Evolutionary conservation across 2,329 filamentous ascomycete species (phyloP), one percentile per base, ranked within the genome.

Genomic region (Cladophialophora exuberans): DNA sequence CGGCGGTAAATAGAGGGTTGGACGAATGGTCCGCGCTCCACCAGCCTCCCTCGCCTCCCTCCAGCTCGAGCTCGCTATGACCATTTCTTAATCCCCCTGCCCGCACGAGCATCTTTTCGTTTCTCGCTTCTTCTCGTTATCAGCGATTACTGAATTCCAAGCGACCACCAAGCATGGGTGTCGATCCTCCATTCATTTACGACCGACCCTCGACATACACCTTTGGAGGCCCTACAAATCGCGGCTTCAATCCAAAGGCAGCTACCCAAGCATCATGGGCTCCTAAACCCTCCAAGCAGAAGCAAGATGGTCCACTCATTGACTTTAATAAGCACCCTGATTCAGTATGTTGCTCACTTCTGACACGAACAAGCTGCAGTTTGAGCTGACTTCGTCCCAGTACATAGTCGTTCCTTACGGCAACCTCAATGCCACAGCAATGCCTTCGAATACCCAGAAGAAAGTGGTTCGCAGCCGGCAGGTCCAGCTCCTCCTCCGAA

Each of bases 251-350:
- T 66, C 92, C 93, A 44, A 95, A 92, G 71, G 88, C 89, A 56
- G 82, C 91, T 44, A 92, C 90, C 18, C 82, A 90, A 68, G 88
- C 89, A 59, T 93, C 88, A 73, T 89, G 83, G 77, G 76, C 84
- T 66, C 81, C 83, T 10, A 82, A 83, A 50, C 76, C 82, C 15
- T 69, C 74, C 22, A 85, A 80, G 66, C 79, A 83, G 36, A 87
- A 88, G 78, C 81, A 79, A 39, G 79, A 88, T 49, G 91, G 90
- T 0, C 91, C 90, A 10, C 75, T 95, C 61, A 75, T 97, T 60
- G 82, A 87, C 56, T 88, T 96, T 78, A 94, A 95, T 71, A 81
- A 83, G 54, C 92, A 96, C 71, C 91, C 92, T 1, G 91, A 97
- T 67, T 73, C 73, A 15, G 87, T 90, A 80, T 67, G 84, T 75